Evolutionary conservation across 2,329 filamentous ascomycete genomes (phyloP).

Genomic region (Alternaria sp.): DNA sequence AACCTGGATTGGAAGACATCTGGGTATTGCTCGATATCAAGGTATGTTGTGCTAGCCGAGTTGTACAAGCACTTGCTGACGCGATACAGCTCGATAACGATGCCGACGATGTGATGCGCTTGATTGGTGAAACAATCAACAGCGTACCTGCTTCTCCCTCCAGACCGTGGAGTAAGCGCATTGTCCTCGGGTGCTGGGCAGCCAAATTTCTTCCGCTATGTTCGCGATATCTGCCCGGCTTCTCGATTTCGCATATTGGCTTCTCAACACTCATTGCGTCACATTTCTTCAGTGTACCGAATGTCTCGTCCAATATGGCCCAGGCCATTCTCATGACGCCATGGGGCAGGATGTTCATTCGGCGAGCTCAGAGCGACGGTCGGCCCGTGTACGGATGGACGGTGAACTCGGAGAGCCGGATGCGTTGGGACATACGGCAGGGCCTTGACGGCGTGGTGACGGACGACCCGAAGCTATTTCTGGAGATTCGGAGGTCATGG

Average conservation of each 20-base stretch:
- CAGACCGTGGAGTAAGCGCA: constrained; percentile 71
- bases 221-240: constrained; percentile 66
- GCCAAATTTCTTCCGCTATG: constrained; percentile 72
- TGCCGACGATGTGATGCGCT: constrained; percentile 70
- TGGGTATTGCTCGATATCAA: constrained; percentile 93
- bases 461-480: constrained; percentile 75
- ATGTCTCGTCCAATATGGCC: constrained; percentile 79
- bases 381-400: constrained; percentile 82
- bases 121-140: constrained; percentile 69
- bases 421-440: constrained; percentile 78
- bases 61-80: constrained; percentile 6
- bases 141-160: constrained; percentile 54
- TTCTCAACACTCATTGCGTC: constrained; percentile 71
- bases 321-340: constrained; percentile 72
- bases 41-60: constrained; percentile 53
- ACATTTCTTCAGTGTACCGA: constrained; percentile 70
- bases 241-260: constrained; percentile 71
- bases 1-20: constrained; percentile 68
- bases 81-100: constrained; percentile 68
- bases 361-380: constrained; percentile 61
- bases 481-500: constrained; percentile 60
- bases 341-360: constrained; percentile 70
- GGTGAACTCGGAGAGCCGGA: constrained; percentile 77
- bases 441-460: constrained; percentile 82
- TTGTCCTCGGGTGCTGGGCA: constrained; percentile 86